These are phyloP conservation scores for Didymella segeticola DNA, from an alignment of 2,329 filamentous ascomycete species.

Conservation along the genomic window DNA sequence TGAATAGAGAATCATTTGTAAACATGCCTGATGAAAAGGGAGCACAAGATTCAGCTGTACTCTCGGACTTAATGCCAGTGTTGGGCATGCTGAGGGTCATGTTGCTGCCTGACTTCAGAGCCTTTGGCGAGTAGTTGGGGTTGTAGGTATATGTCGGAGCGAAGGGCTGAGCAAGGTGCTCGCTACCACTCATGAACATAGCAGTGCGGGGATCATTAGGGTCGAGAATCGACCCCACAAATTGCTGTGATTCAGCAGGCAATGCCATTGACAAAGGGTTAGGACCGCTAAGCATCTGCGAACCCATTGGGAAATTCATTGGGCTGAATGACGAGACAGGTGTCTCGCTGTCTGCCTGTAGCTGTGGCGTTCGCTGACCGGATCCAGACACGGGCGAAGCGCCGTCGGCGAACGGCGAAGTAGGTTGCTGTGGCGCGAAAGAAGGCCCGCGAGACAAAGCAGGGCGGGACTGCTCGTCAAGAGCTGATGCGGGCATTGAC, in stretches of 20 bases:
- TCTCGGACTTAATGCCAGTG: slow-evolving; percentile 35
- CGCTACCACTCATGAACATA: slow-evolving; percentile 56
- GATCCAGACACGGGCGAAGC: slow-evolving; percentile 29
- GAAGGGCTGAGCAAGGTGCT: slow-evolving; percentile 49
- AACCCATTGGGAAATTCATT: slow-evolving; percentile 33
- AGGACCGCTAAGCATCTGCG: slow-evolving; percentile 41
- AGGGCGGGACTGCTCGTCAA: slow-evolving; percentile 26
- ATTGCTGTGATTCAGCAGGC: slow-evolving; percentile 61
- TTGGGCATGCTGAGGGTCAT: slow-evolving; percentile 43
- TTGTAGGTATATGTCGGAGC: slow-evolving; percentile 55
- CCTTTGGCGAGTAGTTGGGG: slow-evolving; percentile 49
- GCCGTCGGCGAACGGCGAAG: slow-evolving; percentile 30
- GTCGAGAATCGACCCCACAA: slow-evolving; percentile 57
- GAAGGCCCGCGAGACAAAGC: slow-evolving; percentile 31
- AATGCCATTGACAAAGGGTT: slow-evolving; percentile 58
- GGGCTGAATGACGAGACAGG: slow-evolving; percentile 31
- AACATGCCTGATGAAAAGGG: slow-evolving; percentile 33
- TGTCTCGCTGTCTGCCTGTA: slow-evolving; percentile 28
- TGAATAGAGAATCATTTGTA: slow-evolving; percentile 24
- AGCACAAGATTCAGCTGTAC: slow-evolving; percentile 26
- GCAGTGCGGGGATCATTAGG: slow-evolving; percentile 54
- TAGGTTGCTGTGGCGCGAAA: slow-evolving; percentile 24
- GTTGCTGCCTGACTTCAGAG: slow-evolving; percentile 18
- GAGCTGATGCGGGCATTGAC: slow-evolving; percentile 50
- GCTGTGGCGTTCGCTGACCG: slow-evolving; percentile 31